Base-by-base conservation (phyloP, 768 basidiomycete species). In the Calocybe indica region DNA sequence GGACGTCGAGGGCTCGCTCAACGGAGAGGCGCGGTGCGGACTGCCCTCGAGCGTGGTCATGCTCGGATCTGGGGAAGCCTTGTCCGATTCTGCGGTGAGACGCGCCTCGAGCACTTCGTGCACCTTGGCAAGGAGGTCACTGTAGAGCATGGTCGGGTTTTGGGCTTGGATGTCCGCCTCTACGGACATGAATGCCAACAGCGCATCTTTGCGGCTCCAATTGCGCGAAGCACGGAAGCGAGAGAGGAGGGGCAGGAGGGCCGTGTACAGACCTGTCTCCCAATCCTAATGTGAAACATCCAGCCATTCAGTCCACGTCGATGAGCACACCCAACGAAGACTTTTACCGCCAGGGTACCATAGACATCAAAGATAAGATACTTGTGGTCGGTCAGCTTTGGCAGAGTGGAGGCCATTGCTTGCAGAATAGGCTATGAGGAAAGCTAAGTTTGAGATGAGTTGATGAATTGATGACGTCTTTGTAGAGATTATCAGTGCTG, bases 331-430 rank as follows among this genome's bases (percentile, higher is more conserved):
- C 1, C 22, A 22, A 22, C 2, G 22, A 22, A 22, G 22, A 22
- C 22, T 2, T 22, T 22, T 22, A 22, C 22, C 74, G 79, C 65
- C 43, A 89, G 76, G 1, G 88, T 90, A 3, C 83, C 87, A 52
- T 88, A 89, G 50, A 85, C 82, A 53, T 91, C 88, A 58, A 87
- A 85, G 41, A 87, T 67, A 37, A 89, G 72, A 15, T 74, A 75
- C 58, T 73, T 72, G 62, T 69, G 67, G 57, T 74, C 68, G 6
- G 67, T 70, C 13, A 79, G 55, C 45, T 67, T 71, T 32, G 34
- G 12, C 8, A 15, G 9, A 11, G 46, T n/a, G 22, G 22, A 22
- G 1, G 22, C 22, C 22, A 22, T 22, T 22, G 22, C 22, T 22
- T 22, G 22, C 22, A 22, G 22, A 22, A 22, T 22, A 22, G 22